Conservation (phyloP, 768 basidiomycete genomes). For the Kondoa malvinella region DNA sequence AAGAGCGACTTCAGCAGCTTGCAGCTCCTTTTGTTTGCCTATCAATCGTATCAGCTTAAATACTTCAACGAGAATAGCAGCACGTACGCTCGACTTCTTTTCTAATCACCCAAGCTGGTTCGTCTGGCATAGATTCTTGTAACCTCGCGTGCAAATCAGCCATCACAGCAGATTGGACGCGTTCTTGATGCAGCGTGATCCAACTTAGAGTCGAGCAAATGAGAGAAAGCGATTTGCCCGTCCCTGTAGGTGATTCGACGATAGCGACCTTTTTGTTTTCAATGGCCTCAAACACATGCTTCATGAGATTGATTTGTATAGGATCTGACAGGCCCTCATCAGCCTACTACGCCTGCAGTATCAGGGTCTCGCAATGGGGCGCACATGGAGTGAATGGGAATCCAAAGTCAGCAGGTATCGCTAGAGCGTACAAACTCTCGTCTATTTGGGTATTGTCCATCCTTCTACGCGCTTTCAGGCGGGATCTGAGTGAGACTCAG, state of each 20-base stretch:
- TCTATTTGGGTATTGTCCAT: conserved; percentile 5
- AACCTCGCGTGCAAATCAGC: conserved; percentile 10
- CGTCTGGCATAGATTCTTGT: conserved; percentile 15
- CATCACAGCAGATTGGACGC: conserved; percentile 9
- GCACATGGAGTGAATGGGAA: conserved; percentile 1
- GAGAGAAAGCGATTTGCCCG: conserved; percentile 71
- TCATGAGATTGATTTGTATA: not conserved
- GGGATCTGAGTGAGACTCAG: too few relatives aligned
- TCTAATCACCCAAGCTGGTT: conserved; percentile 56
- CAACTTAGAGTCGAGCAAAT: conserved; percentile 60
- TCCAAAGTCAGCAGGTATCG: not conserved
- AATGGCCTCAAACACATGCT: not conserved
- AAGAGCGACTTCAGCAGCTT: conserved; percentile 49
- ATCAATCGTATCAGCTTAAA: not conserved
- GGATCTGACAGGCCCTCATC: not conserved
- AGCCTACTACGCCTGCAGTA: not conserved
- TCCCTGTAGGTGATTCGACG: conserved; percentile 77
- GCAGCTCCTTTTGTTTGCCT: conserved; percentile 40
- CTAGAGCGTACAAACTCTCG: not conserved
- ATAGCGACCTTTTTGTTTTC: conserved; percentile 41
- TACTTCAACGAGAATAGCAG: not conserved
- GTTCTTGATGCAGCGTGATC: conserved; percentile 43
- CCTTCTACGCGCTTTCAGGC: not conserved
- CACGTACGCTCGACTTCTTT: conserved; percentile 52
- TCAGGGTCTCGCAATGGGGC: not conserved